A percentile compares a stretch with the other conserved stretches of the same genome.
phyloP scores from a whole-genome alignment of 192 early-diverging fungal genomes.

The Martensiomyces pterosporus region DNA sequence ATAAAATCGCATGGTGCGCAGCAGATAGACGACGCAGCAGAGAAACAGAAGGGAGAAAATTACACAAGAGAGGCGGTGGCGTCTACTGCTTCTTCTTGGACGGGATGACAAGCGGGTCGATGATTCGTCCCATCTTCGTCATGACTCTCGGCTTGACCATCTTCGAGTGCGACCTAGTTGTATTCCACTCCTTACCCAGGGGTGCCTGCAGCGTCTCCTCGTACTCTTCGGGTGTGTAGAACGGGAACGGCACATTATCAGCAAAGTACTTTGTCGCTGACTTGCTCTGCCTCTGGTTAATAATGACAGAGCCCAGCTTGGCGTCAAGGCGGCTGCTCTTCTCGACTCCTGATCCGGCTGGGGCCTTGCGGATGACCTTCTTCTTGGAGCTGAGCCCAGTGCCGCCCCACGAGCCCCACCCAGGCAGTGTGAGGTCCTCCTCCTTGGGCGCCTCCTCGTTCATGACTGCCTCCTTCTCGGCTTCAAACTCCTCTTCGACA shows the following conservation, averaged over 20 bases:
- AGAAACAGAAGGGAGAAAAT: no score
- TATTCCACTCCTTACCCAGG: conserved; percentile 97
- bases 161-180: conserved; percentile 64
- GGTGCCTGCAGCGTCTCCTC: conserved; percentile 79
- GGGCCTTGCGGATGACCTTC: conserved; percentile 53
- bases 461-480: conserved; percentile 69
- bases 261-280: conserved; percentile 71
- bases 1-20: no score
- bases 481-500: conserved; percentile 80
- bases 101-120: conserved; percentile 74
- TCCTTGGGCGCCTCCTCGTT: conserved; percentile 76
- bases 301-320: conserved; percentile 67
- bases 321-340: conserved; percentile 23
- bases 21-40: no score
- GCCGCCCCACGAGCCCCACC: conserved; percentile 90
- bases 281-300: conserved; percentile 82
- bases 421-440: conserved; percentile 81
- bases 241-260: conserved; percentile 76
- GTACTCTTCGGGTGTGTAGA: conserved; percentile 81
- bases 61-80: no score
- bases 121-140: conserved; percentile 80
- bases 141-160: conserved; percentile 77
- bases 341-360: conserved; percentile 15
- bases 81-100: conserved; percentile 54
- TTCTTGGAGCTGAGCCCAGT: conserved; percentile 62